Conservation (phyloP, 495 filamentous ascomycete species). For the Apodospora peruviana region DNA sequence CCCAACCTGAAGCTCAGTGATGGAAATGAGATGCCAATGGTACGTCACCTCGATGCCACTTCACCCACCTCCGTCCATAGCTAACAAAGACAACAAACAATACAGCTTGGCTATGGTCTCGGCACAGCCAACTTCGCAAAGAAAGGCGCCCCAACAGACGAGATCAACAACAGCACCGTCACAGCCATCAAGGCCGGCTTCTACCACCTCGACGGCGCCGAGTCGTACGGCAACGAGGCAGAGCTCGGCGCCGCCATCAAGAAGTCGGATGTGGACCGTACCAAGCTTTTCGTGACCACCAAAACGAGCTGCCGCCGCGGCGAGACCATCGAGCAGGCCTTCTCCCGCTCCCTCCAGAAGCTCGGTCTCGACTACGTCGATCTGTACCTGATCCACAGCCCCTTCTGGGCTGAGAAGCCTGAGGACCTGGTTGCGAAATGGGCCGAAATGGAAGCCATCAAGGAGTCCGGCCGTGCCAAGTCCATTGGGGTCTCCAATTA, state of each 20-base stretch:
- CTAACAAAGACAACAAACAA: conserved; percentile 1
- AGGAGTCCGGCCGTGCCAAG: conserved; percentile 62
- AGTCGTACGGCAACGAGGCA: conserved; percentile 72
- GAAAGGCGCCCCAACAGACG: conserved; percentile 26
- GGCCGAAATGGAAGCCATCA: conserved; percentile 71
- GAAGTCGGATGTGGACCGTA: conserved; percentile 57
- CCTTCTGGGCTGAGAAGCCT: conserved; percentile 60
- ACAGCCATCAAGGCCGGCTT: conserved; percentile 67
- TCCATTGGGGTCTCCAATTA: conserved; percentile 87
- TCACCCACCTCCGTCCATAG: not conserved
- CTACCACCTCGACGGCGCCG: conserved; percentile 73
- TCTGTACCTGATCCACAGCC: conserved; percentile 76
- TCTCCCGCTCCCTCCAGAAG: conserved; percentile 66
- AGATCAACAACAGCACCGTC: conserved; percentile 54
- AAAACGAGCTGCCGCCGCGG: conserved; percentile 55
- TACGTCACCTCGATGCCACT: conserved; percentile 26
- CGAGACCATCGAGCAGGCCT: conserved; percentile 56
- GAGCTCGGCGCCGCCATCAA: conserved; percentile 73
- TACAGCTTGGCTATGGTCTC: conserved; percentile 67
- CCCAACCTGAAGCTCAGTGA: conserved; percentile 61
- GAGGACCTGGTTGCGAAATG: conserved; percentile 64
- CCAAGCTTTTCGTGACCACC: conserved; percentile 70
- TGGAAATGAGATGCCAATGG: conserved; percentile 67
- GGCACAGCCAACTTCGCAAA: conserved; percentile 38
- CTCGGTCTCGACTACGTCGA: conserved; percentile 78